These are phyloP conservation scores for Aspergillus hiratsukae DNA, from an alignment of 2,329 filamentous ascomycete species.

Conservation along the genomic window DNA sequence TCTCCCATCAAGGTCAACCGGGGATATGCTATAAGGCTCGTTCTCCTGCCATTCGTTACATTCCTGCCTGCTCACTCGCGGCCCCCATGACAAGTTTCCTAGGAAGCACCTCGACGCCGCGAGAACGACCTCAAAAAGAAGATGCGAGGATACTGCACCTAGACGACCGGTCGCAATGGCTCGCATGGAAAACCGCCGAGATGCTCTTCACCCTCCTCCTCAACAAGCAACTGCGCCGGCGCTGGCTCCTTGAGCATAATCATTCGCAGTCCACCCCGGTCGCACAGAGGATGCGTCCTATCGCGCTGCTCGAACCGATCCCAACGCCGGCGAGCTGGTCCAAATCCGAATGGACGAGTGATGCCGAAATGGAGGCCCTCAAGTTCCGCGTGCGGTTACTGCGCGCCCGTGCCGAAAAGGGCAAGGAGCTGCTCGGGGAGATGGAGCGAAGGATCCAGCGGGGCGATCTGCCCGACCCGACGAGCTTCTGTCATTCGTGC, in stretches of 20 bases:
- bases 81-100: background rate
- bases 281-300: background rate
- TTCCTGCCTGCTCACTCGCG: background rate
- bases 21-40: background rate
- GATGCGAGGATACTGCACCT: background rate
- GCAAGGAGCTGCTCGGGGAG: background rate
- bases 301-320: background rate
- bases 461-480: background rate
- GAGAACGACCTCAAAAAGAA: background rate
- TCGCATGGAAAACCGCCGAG: background rate
- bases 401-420: background rate
- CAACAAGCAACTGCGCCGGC: background rate
- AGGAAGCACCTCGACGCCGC: background rate
- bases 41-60: background rate
- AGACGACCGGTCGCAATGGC: background rate
- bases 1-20: background rate
- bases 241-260: background rate
- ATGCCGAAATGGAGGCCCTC: background rate
- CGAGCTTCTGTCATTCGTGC: background rate
- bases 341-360: background rate
- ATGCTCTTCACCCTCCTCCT: background rate
- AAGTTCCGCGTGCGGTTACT: background rate
- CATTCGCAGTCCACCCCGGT: background rate
- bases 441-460: background rate
- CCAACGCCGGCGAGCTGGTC: background rate